Evolutionary conservation across 495 filamentous ascomycete species (phyloP).

Genomic region (Sordaria brevicollis): DNA sequence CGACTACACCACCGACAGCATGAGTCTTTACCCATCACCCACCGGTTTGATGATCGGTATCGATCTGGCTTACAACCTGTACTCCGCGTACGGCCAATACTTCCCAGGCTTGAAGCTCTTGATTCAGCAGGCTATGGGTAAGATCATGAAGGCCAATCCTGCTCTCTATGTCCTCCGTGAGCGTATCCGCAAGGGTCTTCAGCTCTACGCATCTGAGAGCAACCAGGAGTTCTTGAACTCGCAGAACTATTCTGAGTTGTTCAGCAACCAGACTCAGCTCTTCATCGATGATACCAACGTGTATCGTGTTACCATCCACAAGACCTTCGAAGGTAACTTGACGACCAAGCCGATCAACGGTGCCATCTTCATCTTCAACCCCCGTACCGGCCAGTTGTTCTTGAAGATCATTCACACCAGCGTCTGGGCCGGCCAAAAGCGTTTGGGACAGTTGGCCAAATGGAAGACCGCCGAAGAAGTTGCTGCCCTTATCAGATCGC

Average conservation of each 20-base stretch:
- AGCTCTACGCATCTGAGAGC: constrained; percentile 96
- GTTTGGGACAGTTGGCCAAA: constrained; percentile 95
- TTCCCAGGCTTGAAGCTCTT: constrained; percentile 98
- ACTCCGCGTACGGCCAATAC: constrained; percentile 96
- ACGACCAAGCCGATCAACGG: constrained; percentile 99
- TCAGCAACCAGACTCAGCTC: constrained; percentile 97
- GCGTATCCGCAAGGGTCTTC: constrained; percentile 96
- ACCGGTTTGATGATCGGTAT: constrained; percentile 98
- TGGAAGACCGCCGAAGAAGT: constrained; percentile 99
- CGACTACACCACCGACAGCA: constrained; percentile 97
- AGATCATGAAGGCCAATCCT: constrained; percentile 99
- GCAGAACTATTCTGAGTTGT: constrained; percentile 98
- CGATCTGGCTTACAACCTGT: constrained; percentile 95
- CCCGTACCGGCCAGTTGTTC: constrained; percentile 93
- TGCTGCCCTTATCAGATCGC: constrained; percentile 88
- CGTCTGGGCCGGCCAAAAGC: constrained; percentile 99
- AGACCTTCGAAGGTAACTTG: constrained; percentile 98
- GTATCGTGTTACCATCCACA: constrained; percentile 98
- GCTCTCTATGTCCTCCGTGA: constrained; percentile 94
- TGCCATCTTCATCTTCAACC: constrained; percentile 99
- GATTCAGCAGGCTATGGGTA: constrained; percentile 96
- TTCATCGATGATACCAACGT: constrained; percentile 99
- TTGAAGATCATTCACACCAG: constrained; percentile 99
- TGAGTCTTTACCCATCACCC: constrained; percentile 97
- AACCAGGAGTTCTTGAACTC: constrained; percentile 99